phyloP scores from a whole-genome alignment of 176 grass and related monocot genomes.

The Avena atlantica region DNA sequence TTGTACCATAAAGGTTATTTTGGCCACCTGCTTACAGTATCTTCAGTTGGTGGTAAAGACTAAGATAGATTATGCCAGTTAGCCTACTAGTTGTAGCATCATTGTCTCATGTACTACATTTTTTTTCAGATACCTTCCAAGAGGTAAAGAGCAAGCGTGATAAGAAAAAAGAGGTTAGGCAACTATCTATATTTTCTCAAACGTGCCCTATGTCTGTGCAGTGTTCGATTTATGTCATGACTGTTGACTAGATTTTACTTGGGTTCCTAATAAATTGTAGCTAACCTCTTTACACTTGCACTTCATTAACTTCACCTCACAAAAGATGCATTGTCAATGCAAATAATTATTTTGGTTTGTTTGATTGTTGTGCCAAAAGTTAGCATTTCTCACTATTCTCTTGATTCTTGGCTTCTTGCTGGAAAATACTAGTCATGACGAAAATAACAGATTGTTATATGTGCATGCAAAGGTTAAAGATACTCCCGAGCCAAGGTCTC shows the following conservation, averaged over 20 bases:
- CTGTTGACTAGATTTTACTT: conserved; percentile 7
- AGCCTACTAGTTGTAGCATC: not conserved
- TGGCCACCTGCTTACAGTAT: conserved; percentile 5
- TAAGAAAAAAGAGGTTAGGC: conserved; percentile 84
- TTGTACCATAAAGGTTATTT: not conserved
- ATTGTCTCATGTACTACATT: conserved; percentile 37
- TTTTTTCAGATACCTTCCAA: conserved; percentile 78
- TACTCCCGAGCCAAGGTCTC: conserved; percentile 69
- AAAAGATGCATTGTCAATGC: not conserved
- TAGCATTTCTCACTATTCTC: not conserved
- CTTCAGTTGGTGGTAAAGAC: not conserved
- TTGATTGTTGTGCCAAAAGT: conserved; percentile 1
- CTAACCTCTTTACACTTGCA: not conserved
- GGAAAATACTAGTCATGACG: conserved; percentile 21
- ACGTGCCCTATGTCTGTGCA: not conserved
- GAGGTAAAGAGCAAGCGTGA: conserved; percentile 88
- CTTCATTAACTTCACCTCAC: not conserved
- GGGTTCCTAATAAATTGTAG: conserved; percentile 15
- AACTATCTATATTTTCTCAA: not conserved
- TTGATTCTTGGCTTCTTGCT: conserved; percentile 22
- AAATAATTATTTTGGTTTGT: not conserved
- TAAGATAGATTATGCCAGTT: conserved; percentile 15
- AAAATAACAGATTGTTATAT: conserved; percentile 36
- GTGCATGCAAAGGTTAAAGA: conserved; percentile 75
- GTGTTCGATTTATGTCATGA: conserved; percentile 18